Evolutionary conservation across 768 basidiomycete genomes (phyloP), one percentile per base, ranked within the genome.

Genomic region (Podaxis sp.): DNA sequence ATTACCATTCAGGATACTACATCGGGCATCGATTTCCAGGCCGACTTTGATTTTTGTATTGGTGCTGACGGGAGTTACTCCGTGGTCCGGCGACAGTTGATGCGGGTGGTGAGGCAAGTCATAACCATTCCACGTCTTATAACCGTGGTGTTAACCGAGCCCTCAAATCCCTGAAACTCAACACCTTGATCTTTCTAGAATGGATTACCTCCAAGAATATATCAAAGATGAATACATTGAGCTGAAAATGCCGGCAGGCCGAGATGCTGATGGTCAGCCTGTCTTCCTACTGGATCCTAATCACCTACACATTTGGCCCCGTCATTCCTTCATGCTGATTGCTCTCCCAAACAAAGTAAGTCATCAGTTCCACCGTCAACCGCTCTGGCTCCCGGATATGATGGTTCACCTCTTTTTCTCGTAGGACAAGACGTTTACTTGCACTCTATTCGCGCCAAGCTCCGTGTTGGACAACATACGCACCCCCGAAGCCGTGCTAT

Each of bases 241-340:
- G 79, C 83, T 98, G 62, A 92, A 89, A 78, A 93, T 99, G 85
- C 93, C 94, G 69, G 84, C 95, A 72, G 87, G 87, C 61, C 73
- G 75, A 70, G 82, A 82, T 73, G 69, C 70, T 67, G 75, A 79
- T 72, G 91, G 84, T 71, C 79, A 81, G 62, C 77, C 87, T 64
- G 78, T 77, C 27, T 98, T 90, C 79, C 79, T 87, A 61, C 88
- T 99, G 73, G 93, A 95, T 81, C 91, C 92, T 68, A 90, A 91
- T 74, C 91, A 98, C 74, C 87, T 99, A 66, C 96, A 99, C 77
- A 98, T 99, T 69, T 99, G 96, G 96, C 97, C 96, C 65, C 90
- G 96, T 71, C 92, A 95, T 74, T 93, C 94, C 50, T 98, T 98
- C 82, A 99, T 99, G 96, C 85, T 99, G 68, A 98, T 99, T 69